Conservation (phyloP, 257 asterid species). For the Thymus mandschuricus region DNA sequence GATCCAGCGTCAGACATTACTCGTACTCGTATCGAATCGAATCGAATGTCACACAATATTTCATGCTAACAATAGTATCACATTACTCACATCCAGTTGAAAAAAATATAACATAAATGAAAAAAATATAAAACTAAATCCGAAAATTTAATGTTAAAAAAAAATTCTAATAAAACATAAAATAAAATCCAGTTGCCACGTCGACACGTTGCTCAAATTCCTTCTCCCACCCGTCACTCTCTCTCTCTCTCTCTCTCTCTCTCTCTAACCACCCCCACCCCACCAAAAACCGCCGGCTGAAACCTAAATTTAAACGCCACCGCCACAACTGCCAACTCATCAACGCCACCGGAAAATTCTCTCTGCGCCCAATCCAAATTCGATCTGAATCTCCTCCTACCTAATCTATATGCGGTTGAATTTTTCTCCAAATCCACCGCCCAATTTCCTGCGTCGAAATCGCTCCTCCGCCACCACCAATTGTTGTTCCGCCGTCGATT, state of each 20-base stretch:
- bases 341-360: slow-evolving; percentile 37
- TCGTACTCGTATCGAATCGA: too few species aligned
- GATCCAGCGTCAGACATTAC: too few species aligned
- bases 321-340: slow-evolving; percentile 41
- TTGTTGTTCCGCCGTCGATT: neutral
- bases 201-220: slow-evolving; percentile 40
- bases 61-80: too few species aligned
- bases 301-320: slow-evolving; percentile 40
- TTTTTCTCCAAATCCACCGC: neutral
- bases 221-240: slow-evolving; percentile 45
- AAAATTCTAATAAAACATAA: neutral
- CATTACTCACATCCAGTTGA: too few species aligned
- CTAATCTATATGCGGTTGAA: neutral
- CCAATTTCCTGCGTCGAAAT: neutral
- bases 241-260: slow-evolving; percentile 4
- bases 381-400: neutral
- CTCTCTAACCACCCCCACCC: slow-evolving; percentile 2
- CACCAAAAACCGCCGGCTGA: slow-evolving; percentile 37
- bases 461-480: slow-evolving; percentile 1
- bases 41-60: too few species aligned
- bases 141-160: too few species aligned
- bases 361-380: slow-evolving; percentile 27
- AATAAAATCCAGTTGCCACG: slow-evolving; percentile 20
- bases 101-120: too few species aligned
- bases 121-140: too few species aligned